A percentile compares a stretch with the other conserved stretches of the same genome.
phyloP scores from a whole-genome alignment of 495 filamentous ascomycete species.

The Talaromyces ruber region DNA sequence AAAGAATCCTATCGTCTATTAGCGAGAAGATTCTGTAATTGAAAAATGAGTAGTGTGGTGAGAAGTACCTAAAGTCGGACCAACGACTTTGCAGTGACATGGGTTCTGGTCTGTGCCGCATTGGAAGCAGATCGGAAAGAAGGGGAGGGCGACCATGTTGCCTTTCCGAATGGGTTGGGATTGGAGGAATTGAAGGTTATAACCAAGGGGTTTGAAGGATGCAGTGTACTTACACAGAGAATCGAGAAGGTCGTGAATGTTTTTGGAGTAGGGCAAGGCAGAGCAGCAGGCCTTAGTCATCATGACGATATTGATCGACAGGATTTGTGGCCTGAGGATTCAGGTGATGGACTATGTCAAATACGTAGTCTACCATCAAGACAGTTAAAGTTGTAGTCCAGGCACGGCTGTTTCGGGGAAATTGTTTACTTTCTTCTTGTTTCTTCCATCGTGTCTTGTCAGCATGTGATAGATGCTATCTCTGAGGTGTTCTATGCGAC shows the following conservation, averaged over 20 bases:
- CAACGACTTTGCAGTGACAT: slow-evolving; percentile 54
- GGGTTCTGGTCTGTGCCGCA: slow-evolving; percentile 53
- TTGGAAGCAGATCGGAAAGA: slow-evolving; percentile 45
- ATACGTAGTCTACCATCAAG: background rate
- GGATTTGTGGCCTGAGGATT: background rate
- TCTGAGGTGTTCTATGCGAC: too few relatives aligned
- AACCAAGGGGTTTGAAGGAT: background rate
- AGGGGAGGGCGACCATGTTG: slow-evolving; percentile 7
- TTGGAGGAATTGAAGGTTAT: background rate
- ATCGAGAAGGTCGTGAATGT: too few relatives aligned
- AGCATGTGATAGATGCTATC: background rate
- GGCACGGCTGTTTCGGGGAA: background rate
- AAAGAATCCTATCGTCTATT: background rate
- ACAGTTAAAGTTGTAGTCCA: background rate
- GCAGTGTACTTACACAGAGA: too few relatives aligned
- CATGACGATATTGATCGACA: slow-evolving; percentile 5
- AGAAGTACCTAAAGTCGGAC: slow-evolving; percentile 44
- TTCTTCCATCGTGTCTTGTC: background rate
- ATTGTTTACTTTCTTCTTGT: background rate
- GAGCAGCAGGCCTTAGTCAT: slow-evolving; percentile 1
- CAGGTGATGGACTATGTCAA: too few relatives aligned
- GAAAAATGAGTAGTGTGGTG: too few relatives aligned
- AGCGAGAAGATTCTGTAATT: too few relatives aligned
- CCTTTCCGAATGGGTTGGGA: background rate
- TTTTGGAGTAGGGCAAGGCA: background rate